A percentile compares a stretch with the other conserved stretches of the same genome.
Evolutionary conservation across 352 stramenopile species (phyloP).

Genomic region (Phytophthora rubi): DNA sequence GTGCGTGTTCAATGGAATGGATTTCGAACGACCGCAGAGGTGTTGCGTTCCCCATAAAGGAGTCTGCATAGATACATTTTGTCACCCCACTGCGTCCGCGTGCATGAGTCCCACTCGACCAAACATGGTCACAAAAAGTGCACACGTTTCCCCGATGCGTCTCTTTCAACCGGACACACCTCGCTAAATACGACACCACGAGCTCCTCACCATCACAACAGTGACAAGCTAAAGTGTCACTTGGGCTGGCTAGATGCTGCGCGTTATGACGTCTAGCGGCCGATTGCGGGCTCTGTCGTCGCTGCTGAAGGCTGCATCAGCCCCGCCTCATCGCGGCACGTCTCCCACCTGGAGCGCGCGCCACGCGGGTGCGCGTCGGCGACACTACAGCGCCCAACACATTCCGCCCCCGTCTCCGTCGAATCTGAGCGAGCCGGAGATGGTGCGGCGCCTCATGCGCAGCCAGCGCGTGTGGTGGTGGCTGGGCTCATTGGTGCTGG

Average conservation of each 20-base stretch:
- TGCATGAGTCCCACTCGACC: slow-evolving; percentile 9
- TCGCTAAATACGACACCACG: slow-evolving; percentile 6
- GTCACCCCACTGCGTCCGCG: slow-evolving; percentile 8
- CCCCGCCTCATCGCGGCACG: slow-evolving; percentile 12
- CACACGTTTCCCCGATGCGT: background rate
- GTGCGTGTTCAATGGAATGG: slow-evolving; percentile 51
- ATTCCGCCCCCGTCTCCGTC: background rate
- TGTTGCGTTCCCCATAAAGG: slow-evolving; percentile 19
- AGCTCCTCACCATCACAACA: slow-evolving; percentile 16
- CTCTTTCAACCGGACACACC: slow-evolving; percentile 8
- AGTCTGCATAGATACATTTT: slow-evolving; percentile 41
- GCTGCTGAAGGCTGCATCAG: slow-evolving; percentile 1
- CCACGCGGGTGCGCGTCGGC: background rate
- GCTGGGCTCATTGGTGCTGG: slow-evolving; percentile 46
- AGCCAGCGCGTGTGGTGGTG: slow-evolving; percentile 69
- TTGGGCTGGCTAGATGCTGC: slow-evolving; percentile 13
- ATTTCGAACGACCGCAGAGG: slow-evolving; percentile 27
- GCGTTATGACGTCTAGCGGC: slow-evolving; percentile 7
- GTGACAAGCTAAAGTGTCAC: background rate
- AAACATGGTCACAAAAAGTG: background rate
- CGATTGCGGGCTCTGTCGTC: slow-evolving; percentile 4
- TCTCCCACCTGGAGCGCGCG: slow-evolving; percentile 6
- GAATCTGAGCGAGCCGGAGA: slow-evolving; percentile 54
- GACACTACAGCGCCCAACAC: slow-evolving; percentile 26
- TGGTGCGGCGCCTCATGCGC: slow-evolving; percentile 46